phyloP scores from a whole-genome alignment of 768 basidiomycete species.

The Clathrus columnatus region DNA sequence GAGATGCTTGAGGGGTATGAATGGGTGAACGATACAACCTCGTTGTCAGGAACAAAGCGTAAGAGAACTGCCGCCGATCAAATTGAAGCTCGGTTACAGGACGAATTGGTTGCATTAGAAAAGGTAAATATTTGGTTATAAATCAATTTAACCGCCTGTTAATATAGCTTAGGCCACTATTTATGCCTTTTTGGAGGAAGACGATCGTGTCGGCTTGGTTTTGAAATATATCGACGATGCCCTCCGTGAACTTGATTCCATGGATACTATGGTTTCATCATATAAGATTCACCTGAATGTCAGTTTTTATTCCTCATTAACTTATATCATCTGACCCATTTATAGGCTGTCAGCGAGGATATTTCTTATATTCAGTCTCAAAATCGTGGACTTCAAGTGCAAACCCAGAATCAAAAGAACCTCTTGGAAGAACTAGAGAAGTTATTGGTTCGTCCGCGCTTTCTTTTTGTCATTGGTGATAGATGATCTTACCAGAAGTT shows the following conservation, averaged over 20 bases:
- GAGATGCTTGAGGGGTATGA: constrained; percentile 99
- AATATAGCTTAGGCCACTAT: constrained; percentile 72
- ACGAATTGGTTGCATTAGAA: constrained; percentile 88
- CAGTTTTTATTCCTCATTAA: constrained; percentile 24
- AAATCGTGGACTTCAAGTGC: constrained; percentile 93
- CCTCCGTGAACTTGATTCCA: constrained; percentile 75
- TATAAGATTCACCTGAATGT: constrained; percentile 98
- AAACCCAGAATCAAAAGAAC: constrained; percentile 89
- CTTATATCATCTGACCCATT: not conserved
- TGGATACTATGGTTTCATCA: constrained; percentile 82
- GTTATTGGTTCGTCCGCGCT: constrained; percentile 67
- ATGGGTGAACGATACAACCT: constrained; percentile 89
- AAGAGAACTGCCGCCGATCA: constrained; percentile 75
- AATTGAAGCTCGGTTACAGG: constrained; percentile 81
- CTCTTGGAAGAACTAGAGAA: constrained; percentile 81
- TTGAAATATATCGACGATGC: constrained; percentile 87
- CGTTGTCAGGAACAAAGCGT: constrained; percentile 45
- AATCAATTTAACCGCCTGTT: not conserved
- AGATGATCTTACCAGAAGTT: not conserved
- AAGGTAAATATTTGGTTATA: constrained; percentile 50
- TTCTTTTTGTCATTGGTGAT: too few species aligned
- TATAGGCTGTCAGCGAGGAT: constrained; percentile 87
- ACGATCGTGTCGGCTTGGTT: constrained; percentile 81
- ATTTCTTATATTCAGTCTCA: constrained; percentile 94
- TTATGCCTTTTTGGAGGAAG: constrained; percentile 93